phyloP scores from a whole-genome alignment of 2,329 filamentous ascomycete species.

The Teratosphaeria destructans region DNA sequence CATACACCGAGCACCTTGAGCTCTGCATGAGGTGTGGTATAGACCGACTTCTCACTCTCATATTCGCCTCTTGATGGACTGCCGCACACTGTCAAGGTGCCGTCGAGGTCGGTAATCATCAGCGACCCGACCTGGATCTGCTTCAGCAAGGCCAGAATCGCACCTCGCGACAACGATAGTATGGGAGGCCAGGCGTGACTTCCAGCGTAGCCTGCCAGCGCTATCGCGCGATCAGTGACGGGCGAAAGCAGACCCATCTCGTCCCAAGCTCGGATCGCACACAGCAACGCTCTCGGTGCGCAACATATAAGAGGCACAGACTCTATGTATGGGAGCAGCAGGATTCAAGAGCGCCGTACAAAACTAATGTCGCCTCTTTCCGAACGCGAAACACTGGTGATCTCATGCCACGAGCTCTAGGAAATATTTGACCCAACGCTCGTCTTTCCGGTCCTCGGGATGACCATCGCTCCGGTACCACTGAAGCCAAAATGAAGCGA shows the following conservation, averaged over 20 bases:
- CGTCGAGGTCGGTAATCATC: slow-evolving; percentile 34
- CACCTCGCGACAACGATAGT: slow-evolving; percentile 35
- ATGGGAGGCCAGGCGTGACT: slow-evolving; percentile 40
- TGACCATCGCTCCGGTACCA: background rate
- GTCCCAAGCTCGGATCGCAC: background rate
- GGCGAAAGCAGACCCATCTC: slow-evolving; percentile 26
- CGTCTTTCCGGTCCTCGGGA: background rate
- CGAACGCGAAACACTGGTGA: background rate
- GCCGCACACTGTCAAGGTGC: slow-evolving; percentile 33
- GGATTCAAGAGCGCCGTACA: background rate
- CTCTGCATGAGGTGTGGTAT: slow-evolving; percentile 39
- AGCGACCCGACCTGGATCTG: slow-evolving; percentile 38
- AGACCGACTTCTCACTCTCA: slow-evolving; percentile 25
- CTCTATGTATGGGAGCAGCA: background rate
- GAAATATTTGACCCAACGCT: background rate
- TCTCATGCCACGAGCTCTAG: background rate
- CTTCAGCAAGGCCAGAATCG: slow-evolving; percentile 35
- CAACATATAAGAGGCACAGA: background rate
- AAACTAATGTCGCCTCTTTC: background rate
- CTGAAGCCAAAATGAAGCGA: background rate
- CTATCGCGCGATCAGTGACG: slow-evolving; percentile 28
- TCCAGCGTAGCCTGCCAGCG: slow-evolving; percentile 32
- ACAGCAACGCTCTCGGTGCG: background rate
- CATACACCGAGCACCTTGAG: slow-evolving; percentile 43
- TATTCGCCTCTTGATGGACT: slow-evolving; percentile 29